Base-by-base conservation (phyloP, 441 rosid species). In the Mallotus japonicus region DNA sequence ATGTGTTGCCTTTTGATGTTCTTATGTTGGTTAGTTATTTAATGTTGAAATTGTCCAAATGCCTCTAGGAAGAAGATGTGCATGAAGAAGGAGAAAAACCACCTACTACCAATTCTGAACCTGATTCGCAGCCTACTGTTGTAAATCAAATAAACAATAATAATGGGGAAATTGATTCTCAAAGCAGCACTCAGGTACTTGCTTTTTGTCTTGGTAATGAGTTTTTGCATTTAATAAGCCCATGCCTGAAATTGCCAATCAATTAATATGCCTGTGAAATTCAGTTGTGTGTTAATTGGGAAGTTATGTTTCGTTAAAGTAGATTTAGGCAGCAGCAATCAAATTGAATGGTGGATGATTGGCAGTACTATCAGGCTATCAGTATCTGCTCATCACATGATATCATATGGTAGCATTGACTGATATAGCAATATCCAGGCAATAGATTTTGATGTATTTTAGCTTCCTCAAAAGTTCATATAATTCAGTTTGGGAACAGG, bases 131-230 rank as follows among this genome's bases (percentile, higher is more conserved):
- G 75, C 72, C 90, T 72, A 64, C 79, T 49, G 75, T 74, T 74
- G 74, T 77, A 47, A 78, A 87, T 82, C 79, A 85, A 77, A 70
- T 80, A 19, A 73, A 58, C 14, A 73, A 72, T 53, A 76, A 24
- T 73, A 83, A 71, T 50, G 82, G 77, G 65, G 90, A 85, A 54
- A 78, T 71, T 74, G 80, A 76, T 61, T 64, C 78, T 80, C 85
- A 84, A 74, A 80, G 63, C 74, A 84, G 76, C 69, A 67, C 73
- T 80, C 86, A 84, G 97, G 97, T 94, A 83, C 71, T 78, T 76
- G 28, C 67, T 76, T 62, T 20, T 37, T 37, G 40, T 37, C 32
- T 65, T 28, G 32, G 44, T 11, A 0, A 22, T 74, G 15, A 13
- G 57, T 17, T 57, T 44, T 65, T 60, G 24, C 9, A 50, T 14